Percentiles rank a stretch among this genome's conserved stretches.
Evolutionary conservation across 192 early-diverging fungal species (phyloP).

Genomic region (Coemansia sp.): DNA sequence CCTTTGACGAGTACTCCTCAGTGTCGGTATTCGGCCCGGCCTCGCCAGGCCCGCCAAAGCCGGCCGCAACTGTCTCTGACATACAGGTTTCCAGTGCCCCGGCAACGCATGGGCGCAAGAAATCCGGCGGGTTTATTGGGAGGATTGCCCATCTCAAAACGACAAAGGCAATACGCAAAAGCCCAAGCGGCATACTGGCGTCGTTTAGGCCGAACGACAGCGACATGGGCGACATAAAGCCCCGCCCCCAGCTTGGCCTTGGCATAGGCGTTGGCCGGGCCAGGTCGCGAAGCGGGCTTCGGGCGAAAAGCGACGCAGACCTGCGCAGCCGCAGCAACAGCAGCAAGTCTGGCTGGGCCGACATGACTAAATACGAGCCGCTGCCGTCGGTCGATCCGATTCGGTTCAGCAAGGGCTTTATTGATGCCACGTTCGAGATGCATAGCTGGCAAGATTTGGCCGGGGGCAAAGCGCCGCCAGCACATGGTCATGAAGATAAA

Average conservation of each 20-base stretch:
- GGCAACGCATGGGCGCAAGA: conserved; percentile 31
- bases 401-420: conserved; percentile 46
- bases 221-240: conserved; percentile 24
- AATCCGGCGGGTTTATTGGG: conserved; percentile 35
- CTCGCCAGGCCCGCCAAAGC: no score
- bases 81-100: no score
- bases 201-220: not conserved
- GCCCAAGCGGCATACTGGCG: not conserved
- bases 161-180: not conserved
- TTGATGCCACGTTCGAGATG: conserved; percentile 24
- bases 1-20: conserved; percentile 8
- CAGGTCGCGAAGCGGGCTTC: conserved; percentile 3
- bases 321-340: conserved; percentile 4
- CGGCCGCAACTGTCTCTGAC: no score
- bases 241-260: conserved; percentile 30
- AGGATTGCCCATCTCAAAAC: conserved; percentile 23
- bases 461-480: not conserved
- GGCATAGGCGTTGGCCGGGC: conserved; percentile 5
- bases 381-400: conserved; percentile 33
- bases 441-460: conserved; percentile 1
- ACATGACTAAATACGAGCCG: conserved; percentile 21
- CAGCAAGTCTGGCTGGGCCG: conserved; percentile 14
- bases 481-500: no score
- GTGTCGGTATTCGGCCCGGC: conserved; percentile 32
- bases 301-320: conserved; percentile 13